phyloP scores from a whole-genome alignment of 2,329 filamentous ascomycete species.

The Beauveria australis region DNA sequence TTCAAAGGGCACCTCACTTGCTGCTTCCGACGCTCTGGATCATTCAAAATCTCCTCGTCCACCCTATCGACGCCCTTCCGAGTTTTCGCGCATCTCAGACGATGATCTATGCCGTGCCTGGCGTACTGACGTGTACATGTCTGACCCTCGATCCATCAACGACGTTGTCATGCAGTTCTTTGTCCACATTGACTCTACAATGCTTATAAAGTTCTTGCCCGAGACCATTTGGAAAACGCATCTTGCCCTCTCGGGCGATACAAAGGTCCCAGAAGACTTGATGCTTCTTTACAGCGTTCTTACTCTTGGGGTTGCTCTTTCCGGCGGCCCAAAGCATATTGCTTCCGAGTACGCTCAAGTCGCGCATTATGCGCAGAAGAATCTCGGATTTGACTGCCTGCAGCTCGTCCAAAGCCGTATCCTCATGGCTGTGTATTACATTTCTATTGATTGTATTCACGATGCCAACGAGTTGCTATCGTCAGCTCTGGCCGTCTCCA shows the following conservation, averaged over 20 bases:
- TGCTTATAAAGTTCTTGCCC: conserved; percentile 34
- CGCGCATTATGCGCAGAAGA: conserved; percentile 45
- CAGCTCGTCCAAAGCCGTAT: conserved; percentile 60
- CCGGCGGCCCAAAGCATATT: conserved; percentile 28
- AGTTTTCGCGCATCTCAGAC: conserved; percentile 41
- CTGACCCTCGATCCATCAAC: conserved; percentile 32
- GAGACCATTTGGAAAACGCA: conserved; percentile 32
- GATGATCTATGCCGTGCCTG: conserved; percentile 41
- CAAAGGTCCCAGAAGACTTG: conserved; percentile 33
- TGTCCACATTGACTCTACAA: conserved; percentile 31
- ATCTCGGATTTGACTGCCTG: conserved; percentile 28
- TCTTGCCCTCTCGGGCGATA: conserved; percentile 26
- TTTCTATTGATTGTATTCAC: conserved; percentile 49
- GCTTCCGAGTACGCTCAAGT: conserved; percentile 38
- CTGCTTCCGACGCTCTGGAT: conserved; percentile 27
- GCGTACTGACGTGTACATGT: conserved; percentile 41
- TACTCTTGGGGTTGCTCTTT: conserved; percentile 30
- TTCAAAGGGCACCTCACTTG: conserved; percentile 22
- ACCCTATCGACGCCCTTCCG: conserved; percentile 28
- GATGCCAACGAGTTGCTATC: conserved; percentile 58
- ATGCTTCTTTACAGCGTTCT: conserved; percentile 39
- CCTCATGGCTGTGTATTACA: conserved; percentile 59
- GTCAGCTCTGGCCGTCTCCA: conserved; percentile 51
- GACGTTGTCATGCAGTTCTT: conserved; percentile 35
- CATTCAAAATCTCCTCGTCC: conserved; percentile 27